These are phyloP conservation scores for Fusarium sp. DNA, from an alignment of 2,329 filamentous ascomycete species.

Conservation along the genomic window DNA sequence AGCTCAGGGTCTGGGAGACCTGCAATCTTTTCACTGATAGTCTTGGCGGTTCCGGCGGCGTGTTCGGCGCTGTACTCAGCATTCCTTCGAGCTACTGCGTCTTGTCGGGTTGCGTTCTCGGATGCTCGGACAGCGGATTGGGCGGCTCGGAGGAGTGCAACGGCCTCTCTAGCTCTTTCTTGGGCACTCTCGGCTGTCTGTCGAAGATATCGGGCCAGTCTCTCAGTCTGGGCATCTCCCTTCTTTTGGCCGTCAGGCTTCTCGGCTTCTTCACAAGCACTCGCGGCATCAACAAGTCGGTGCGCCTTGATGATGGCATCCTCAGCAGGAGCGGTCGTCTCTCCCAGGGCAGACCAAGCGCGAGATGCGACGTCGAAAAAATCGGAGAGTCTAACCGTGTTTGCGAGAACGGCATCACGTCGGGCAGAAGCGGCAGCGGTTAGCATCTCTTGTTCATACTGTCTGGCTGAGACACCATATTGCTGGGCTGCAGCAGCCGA, in stretches of 20 bases:
- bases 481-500: slow-evolving; percentile 20
- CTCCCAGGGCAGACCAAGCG: slow-evolving; percentile 23
- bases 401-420: slow-evolving; percentile 15
- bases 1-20: slow-evolving; percentile 23
- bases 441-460: slow-evolving; percentile 26
- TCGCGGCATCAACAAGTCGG: slow-evolving; percentile 18
- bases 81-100: slow-evolving; percentile 1
- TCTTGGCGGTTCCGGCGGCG: not conserved
- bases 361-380: slow-evolving; percentile 26
- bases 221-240: slow-evolving; percentile 2
- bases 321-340: slow-evolving; percentile 26
- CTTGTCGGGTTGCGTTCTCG: slow-evolving; percentile 16
- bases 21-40: not conserved
- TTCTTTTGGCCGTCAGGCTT: slow-evolving; percentile 27
- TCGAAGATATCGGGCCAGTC: slow-evolving; percentile 16
- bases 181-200: slow-evolving; percentile 30
- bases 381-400: slow-evolving; percentile 1
- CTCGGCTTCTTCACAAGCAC: slow-evolving; percentile 21
- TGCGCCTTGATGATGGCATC: slow-evolving; percentile 26
- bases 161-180: slow-evolving; percentile 20
- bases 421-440: slow-evolving; percentile 3
- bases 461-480: slow-evolving; percentile 8
- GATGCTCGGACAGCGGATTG: slow-evolving; percentile 20
- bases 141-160: slow-evolving; percentile 16
- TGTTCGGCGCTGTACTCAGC: slow-evolving; percentile 18